Conservation (phyloP, 805 yeast species). For the Starmerella geochares region DNA sequence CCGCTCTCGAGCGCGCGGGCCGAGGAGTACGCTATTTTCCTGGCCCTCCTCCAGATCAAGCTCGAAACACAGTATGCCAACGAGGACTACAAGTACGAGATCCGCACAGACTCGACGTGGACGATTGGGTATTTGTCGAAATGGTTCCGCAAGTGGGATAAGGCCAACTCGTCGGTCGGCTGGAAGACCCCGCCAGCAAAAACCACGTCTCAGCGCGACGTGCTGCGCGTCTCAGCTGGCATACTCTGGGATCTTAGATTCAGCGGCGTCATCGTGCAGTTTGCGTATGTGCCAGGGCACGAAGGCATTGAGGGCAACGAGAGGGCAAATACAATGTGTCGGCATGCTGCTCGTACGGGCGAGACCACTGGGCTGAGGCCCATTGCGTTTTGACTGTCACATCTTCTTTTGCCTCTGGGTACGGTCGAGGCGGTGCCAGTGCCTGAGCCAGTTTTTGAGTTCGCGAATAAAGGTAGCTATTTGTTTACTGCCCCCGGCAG, state of each 20-base stretch:
- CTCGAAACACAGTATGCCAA: not conserved
- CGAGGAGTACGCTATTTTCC: conserved; percentile 17
- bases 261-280: conserved; percentile 8
- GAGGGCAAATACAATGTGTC: conserved; percentile 11
- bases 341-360: conserved; percentile 5
- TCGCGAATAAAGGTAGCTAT: too few relatives aligned
- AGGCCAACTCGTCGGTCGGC: conserved; percentile 3
- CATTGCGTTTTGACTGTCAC: not conserved
- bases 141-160: conserved; percentile 13
- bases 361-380: conserved; percentile 7
- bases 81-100: not conserved
- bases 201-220: conserved; percentile 5
- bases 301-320: conserved; percentile 13
- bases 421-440: too few relatives aligned
- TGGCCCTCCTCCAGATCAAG: conserved; percentile 15
- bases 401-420: too few relatives aligned
- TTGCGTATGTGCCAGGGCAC: conserved; percentile 13
- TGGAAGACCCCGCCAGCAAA: conserved; percentile 11
- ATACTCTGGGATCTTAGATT: conserved; percentile 16
- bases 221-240: conserved; percentile 16
- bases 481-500: too few relatives aligned
- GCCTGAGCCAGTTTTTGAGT: too few relatives aligned
- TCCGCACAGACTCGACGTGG: conserved; percentile 10
- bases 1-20: conserved; percentile 14
- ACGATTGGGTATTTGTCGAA: conserved; percentile 3